Percentiles rank a stretch among this genome's conserved stretches.
Evolutionary conservation across 2,329 filamentous ascomycete genomes (phyloP).

Genomic region (Corniculantispora saksenae): DNA sequence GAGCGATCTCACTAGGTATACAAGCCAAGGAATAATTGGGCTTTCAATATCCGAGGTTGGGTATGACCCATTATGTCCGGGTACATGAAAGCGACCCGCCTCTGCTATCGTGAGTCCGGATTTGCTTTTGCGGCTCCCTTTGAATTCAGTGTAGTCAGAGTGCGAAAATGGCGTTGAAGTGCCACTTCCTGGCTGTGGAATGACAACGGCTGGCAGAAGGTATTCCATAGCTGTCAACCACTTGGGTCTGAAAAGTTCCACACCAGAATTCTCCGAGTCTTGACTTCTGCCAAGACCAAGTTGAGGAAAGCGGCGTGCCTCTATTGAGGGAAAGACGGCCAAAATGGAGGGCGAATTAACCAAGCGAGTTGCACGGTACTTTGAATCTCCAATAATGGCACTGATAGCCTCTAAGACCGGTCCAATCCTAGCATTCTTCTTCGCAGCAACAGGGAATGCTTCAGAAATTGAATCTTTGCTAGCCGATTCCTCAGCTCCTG

Average conservation of each 20-base stretch:
- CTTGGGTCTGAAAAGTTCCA: constrained; percentile 47
- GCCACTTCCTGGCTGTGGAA: constrained; percentile 38
- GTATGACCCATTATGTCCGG: constrained; percentile 32
- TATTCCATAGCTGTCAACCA: constrained; percentile 62
- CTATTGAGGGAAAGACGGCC: constrained; percentile 65
- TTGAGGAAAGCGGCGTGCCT: constrained; percentile 51
- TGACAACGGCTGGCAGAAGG: constrained; percentile 59
- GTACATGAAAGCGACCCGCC: constrained; percentile 31
- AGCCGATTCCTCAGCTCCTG: constrained; percentile 58
- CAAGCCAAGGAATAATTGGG: constrained; percentile 71
- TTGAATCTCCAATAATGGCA: constrained; percentile 76
- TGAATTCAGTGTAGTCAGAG: constrained; percentile 30
- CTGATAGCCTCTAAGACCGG: constrained; percentile 76
- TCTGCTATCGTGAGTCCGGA: constrained; percentile 32
- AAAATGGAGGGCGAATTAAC: constrained; percentile 68
- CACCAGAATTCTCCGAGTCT: constrained; percentile 53
- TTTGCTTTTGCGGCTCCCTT: constrained; percentile 32
- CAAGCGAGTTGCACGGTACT: constrained; percentile 72
- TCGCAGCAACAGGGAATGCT: constrained; percentile 63
- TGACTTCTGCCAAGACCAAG: constrained; percentile 50
- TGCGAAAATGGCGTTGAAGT: constrained; percentile 28
- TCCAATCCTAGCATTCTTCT: constrained; percentile 59
- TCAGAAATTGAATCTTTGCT: constrained; percentile 56
- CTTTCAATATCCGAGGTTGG: constrained; percentile 65
- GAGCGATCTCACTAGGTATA: constrained; percentile 61